Conservation (phyloP, 1,284 basidiomycete genomes). For the Agaricales sp. region DNA sequence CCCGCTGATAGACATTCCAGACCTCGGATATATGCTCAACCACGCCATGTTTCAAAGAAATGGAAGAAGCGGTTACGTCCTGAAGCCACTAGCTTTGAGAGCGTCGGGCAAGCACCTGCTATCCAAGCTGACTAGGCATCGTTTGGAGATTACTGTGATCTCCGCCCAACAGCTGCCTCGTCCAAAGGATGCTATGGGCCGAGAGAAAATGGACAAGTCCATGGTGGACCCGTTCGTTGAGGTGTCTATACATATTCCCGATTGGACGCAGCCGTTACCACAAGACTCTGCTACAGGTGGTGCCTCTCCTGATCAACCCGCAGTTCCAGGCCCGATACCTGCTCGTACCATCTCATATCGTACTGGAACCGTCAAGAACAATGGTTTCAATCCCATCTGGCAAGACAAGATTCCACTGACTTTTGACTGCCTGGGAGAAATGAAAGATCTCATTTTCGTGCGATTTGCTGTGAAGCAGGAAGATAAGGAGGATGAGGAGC, state of each 20-base stretch:
- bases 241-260: conserved; percentile 68
- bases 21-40: conserved; percentile 85
- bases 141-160: conserved; percentile 69
- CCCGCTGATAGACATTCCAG: conserved; percentile 28
- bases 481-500: conserved; percentile 49
- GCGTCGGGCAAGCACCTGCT: conserved; percentile 53
- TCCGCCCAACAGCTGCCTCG: conserved; percentile 91
- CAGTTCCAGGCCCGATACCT: conserved; percentile 22
- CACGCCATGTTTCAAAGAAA: conserved; percentile 92
- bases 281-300: conserved; percentile 9
- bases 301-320: conserved; percentile 14
- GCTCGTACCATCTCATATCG: conserved; percentile 39
- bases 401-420: conserved; percentile 61
- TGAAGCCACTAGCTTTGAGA: conserved; percentile 80
- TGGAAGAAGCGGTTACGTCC: conserved; percentile 78
- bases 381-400: conserved; percentile 89
- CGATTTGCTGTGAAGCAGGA: conserved; percentile 62
- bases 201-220: conserved; percentile 49
- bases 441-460: conserved; percentile 79
- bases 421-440: conserved; percentile 66
- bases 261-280: conserved; percentile 34
- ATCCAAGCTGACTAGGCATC: conserved; percentile 43
- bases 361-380: conserved; percentile 65
- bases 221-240: conserved; percentile 72
- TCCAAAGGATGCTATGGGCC: conserved; percentile 53